Percentiles rank a stretch among this genome's conserved stretches.
These are phyloP conservation scores for Mollisiaceae sp. DNA, from an alignment of 2,329 filamentous ascomycete genomes.

Conservation along the genomic window DNA sequence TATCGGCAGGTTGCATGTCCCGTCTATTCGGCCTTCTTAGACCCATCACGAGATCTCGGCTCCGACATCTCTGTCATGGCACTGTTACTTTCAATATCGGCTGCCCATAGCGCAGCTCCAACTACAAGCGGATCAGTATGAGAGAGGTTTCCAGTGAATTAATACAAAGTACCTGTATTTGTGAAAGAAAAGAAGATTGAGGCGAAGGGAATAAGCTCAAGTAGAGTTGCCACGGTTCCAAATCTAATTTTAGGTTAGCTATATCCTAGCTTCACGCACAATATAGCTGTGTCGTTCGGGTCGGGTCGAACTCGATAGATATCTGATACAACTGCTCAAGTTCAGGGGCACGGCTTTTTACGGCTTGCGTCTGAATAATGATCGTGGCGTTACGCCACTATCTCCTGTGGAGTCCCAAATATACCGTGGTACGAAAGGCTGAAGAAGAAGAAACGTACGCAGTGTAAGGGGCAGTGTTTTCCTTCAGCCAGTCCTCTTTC, in stretches of 20 bases:
- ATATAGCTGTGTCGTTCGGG: conserved; percentile 8
- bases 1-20: conserved; percentile 33
- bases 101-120: conserved; percentile 92
- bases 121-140: conserved; percentile 52
- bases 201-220: conserved; percentile 84
- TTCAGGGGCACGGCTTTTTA: background rate
- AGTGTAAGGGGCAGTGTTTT: conserved; percentile 77
- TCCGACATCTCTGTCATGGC: conserved; percentile 37
- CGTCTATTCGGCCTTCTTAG: conserved; percentile 31
- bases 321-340: background rate
- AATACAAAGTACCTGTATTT: conserved; percentile 66
- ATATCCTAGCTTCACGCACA: conserved; percentile 1
- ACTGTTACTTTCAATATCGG: conserved; percentile 69
- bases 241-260: conserved; percentile 61
- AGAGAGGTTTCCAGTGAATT: conserved; percentile 24
- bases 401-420: conserved; percentile 7
- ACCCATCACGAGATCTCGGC: conserved; percentile 24
- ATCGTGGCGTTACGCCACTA: background rate
- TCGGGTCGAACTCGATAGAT: background rate
- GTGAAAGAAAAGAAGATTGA: conserved; percentile 89
- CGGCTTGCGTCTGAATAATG: background rate
- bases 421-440: conserved; percentile 12
- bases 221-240: conserved; percentile 72
- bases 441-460: conserved; percentile 60
- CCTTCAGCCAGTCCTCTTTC: conserved; percentile 70